Base-by-base conservation (phyloP, 176 grass and related monocot genomes). In the Typha latifolia region DNA sequence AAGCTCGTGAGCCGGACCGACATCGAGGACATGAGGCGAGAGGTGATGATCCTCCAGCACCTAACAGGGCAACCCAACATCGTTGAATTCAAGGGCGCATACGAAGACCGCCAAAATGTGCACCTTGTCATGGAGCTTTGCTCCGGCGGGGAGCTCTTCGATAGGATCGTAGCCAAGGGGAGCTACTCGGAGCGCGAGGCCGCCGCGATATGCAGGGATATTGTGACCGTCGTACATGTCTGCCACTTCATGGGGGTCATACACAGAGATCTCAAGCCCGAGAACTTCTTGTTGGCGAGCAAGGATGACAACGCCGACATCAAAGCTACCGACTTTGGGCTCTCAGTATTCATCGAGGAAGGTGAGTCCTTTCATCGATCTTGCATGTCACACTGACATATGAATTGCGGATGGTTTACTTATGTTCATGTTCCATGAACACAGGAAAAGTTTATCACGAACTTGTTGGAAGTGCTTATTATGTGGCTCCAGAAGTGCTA, bases 11-110 rank as follows among this genome's bases (percentile, higher is more conserved):
- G 74, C 53, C 83, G 32, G 70, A 48, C 68, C 50, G 92, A 96
- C 85, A 12, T 76, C 1, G 85, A 91, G 9, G 88, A 89, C 82
- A 81, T 91, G 66, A 83, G 85, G 70, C 76, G 82, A 75, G 92
- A 96, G 80, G 71, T 96, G 61, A 81, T 77, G 77, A 96, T 96
- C 75, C 83, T 96, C 77, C 78, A 96, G 84, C 85, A 96, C 83
- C 83, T 96, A 48, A 89, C 79, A 69, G 88, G 92, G 3, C 92
- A 96, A 72, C 77, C 87, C 6, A 96, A 91, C 81, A 64, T 96
- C 27, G 92, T 71, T 14, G 74, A 82, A 32, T 77, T 82, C 62
- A 82, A 68, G 68, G 73, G 47, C n/a, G 57, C 74, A 1, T 82
- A 61, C 12, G 74, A 82, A 49, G 80, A 77, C 24, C 32, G n/a